Percentiles rank a stretch among this genome's conserved stretches.
Evolutionary conservation across 2,329 filamentous ascomycete genomes (phyloP).

Genomic region (Zymoseptoria crescenta): DNA sequence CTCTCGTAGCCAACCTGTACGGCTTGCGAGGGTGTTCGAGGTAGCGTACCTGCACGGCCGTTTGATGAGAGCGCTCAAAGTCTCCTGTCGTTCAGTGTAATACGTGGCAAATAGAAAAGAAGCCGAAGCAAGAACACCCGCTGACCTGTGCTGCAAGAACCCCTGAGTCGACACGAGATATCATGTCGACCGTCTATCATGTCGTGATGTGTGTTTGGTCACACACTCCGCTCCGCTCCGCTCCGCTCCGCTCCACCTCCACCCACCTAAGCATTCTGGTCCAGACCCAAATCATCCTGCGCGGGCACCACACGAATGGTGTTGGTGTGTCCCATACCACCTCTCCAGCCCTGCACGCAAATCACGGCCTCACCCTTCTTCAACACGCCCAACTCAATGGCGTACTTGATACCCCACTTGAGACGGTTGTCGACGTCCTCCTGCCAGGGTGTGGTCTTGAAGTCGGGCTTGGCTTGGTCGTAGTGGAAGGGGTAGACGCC

Average conservation of each 20-base stretch:
- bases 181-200: neutral
- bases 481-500: conserved; percentile 98
- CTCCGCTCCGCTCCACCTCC: neutral
- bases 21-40: no score
- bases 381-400: conserved; percentile 72
- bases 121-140: neutral
- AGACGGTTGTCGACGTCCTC: conserved; percentile 96
- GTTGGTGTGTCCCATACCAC: conserved; percentile 87
- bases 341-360: conserved; percentile 85
- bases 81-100: neutral
- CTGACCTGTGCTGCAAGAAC: neutral
- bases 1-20: no score
- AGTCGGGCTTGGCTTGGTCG: conserved; percentile 88
- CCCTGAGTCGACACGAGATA: neutral
- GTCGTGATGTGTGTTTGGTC: neutral
- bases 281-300: conserved; percentile 43
- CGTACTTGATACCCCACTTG: conserved; percentile 90
- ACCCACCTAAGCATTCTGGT: conserved; percentile 36
- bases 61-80: neutral
- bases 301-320: conserved; percentile 52
- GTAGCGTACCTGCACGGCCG: neutral
- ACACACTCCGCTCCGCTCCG: no score
- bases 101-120: neutral
- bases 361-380: conserved; percentile 66
- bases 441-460: conserved; percentile 89